Evolutionary conservation across 78 protist genomes (phyloP), one percentile per base, ranked within the genome.

Genomic region (Speleostelium caveatum): DNA sequence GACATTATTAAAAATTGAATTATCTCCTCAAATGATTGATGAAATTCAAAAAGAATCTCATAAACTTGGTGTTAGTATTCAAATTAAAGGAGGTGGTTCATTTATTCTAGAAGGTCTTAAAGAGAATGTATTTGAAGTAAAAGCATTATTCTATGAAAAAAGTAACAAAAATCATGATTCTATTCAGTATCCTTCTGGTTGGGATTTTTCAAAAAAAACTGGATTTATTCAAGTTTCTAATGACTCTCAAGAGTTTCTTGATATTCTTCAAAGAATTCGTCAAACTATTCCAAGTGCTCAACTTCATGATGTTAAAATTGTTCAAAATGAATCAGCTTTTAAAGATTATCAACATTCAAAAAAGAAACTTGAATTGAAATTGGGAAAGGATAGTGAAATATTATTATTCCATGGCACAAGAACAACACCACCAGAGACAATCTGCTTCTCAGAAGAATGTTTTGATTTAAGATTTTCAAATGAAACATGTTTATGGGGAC

Each of bases 401-500:
- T 14, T 8, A 4, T 45, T 68, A 12, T 68, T 68, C 24, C 75
- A 68, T 42, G 75, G 75, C 1, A 68, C 75, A 1, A 68, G 60
- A 28, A 1, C 8, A 3, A 45, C 56, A n/a, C 0, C 2, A 14
- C 75, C 75, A 38, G 24, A 21, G 0, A 14, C 7, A 12, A 45
- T 68, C 12, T 68, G 56, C 17, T 12, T 42, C 17, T 42, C 61
- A 6, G 12, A 28, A 2, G 38, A 68, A 12, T 19, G 75, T 14
- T 68, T 68, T 45, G 75, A 68, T 28, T 45, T 19, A 16, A 68
- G 75, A 68, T 68, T 16, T 45, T 2, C 35, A 21, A 26, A 8
- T 3, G 75, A 68, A 8, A 38, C 3, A 16, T 68, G 75, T 45
- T n/a, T 68, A 30, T 68, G 75, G 75, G 75, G 75, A 6, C 6